phyloP scores from a whole-genome alignment of 2,329 filamentous ascomycete species.

The Aureobasidium sp. region DNA sequence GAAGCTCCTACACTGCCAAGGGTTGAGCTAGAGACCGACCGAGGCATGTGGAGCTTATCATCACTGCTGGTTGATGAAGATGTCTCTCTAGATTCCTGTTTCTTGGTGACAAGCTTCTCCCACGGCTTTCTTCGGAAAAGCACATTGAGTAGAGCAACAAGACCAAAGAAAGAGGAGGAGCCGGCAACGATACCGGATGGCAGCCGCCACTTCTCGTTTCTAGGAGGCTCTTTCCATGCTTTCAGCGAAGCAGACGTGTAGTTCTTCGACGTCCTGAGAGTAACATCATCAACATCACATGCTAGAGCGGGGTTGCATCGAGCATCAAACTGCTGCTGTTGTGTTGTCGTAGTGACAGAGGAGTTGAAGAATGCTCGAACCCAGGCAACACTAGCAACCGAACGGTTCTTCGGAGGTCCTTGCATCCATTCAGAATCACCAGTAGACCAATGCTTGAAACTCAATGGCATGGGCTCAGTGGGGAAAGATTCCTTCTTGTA shows the following conservation, averaged over 20 bases:
- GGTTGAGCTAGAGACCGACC: background rate
- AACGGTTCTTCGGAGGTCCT: constrained; percentile 36
- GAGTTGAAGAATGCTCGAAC: constrained; percentile 45
- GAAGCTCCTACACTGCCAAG: background rate
- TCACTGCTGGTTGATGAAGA: background rate
- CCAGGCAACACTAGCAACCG: constrained; percentile 40
- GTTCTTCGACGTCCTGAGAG: background rate
- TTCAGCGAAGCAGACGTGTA: background rate
- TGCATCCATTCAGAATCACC: constrained; percentile 39
- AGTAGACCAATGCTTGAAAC: constrained; percentile 44
- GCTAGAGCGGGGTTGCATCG: background rate
- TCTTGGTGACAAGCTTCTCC: background rate
- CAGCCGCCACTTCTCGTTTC: background rate
- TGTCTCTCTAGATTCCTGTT: background rate
- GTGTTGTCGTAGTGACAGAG: constrained; percentile 30
- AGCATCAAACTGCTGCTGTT: background rate
- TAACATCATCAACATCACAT: constrained; percentile 6
- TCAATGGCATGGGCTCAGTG: constrained; percentile 36
- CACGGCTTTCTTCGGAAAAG: constrained; percentile 3
- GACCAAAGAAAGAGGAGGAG: background rate
- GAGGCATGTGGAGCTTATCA: background rate
- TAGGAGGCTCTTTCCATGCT: background rate
- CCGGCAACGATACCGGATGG: background rate
- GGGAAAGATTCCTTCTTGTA: constrained; percentile 33
- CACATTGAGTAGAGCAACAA: constrained; percentile 1